Conservation (phyloP, 805 yeast genomes). For the Barnettozyma sp. region DNA sequence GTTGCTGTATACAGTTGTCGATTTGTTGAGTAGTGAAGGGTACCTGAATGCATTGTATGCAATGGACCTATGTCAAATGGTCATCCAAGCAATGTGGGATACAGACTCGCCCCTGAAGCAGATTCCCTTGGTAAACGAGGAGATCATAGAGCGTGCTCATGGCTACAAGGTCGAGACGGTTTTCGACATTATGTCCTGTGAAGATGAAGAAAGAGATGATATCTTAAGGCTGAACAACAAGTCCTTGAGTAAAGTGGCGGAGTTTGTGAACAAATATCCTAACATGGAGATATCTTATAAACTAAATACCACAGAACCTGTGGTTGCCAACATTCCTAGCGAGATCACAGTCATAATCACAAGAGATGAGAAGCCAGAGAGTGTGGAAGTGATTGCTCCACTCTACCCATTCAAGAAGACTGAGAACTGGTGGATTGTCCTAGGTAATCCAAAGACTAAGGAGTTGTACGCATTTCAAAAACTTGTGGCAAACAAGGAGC, state of each 20-base stretch:
- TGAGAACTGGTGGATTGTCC: constrained; percentile 83
- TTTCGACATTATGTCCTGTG: constrained; percentile 67
- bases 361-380: constrained; percentile 76
- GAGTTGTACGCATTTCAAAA: constrained; percentile 72
- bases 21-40: constrained; percentile 75
- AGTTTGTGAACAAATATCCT: constrained; percentile 86
- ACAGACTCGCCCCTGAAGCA: constrained; percentile 73
- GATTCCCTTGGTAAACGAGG: constrained; percentile 59
- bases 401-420: constrained; percentile 51
- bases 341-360: constrained; percentile 42
- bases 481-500: constrained; percentile 44
- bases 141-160: constrained; percentile 47
- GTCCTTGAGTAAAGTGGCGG: constrained; percentile 62
- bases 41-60: constrained; percentile 67
- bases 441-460: constrained; percentile 57
- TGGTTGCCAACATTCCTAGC: constrained; percentile 43
- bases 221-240: constrained; percentile 48
- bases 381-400: constrained; percentile 52
- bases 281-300: constrained; percentile 64
- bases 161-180: constrained; percentile 58
- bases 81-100: constrained; percentile 82
- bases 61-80: constrained; percentile 85
- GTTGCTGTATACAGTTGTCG: constrained; percentile 62
- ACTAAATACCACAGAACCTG: constrained; percentile 34
- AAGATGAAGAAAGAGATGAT: constrained; percentile 63